A percentile compares a stretch with the other conserved stretches of the same genome.
These are phyloP conservation scores for Fusarium verticillioides DNA, from an alignment of 2,329 filamentous ascomycete genomes.

Conservation along the genomic window DNA sequence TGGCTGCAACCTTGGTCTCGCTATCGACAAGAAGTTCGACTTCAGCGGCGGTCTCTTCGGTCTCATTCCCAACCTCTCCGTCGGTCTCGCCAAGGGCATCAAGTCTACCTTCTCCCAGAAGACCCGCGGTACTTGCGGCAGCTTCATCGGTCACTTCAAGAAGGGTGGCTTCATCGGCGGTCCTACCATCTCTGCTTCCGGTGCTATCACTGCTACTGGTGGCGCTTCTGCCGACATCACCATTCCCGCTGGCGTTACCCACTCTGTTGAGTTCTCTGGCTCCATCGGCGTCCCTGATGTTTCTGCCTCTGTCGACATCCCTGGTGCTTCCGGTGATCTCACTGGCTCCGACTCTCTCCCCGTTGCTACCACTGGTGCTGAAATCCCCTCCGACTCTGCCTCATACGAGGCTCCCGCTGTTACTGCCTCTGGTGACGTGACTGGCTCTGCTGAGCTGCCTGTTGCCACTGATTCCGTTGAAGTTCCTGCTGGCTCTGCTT, in stretches of 20 bases:
- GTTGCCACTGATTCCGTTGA: neutral
- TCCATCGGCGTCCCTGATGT: neutral
- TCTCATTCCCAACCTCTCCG: constrained; percentile 54
- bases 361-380: neutral
- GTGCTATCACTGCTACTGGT: constrained; percentile 25
- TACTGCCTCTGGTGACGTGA: neutral
- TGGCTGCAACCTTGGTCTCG: constrained; percentile 37
- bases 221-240: constrained; percentile 2
- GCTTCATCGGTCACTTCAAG: constrained; percentile 31
- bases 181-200: constrained; percentile 26
- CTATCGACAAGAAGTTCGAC: constrained; percentile 34
- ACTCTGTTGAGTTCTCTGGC: constrained; percentile 15
- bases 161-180: constrained; percentile 9
- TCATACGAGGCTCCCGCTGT: neutral
- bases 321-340: constrained; percentile 5
- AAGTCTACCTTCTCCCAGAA: constrained; percentile 29
- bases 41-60: constrained; percentile 48
- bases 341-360: neutral
- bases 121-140: constrained; percentile 32
- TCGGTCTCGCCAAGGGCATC: constrained; percentile 46
- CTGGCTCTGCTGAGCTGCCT: neutral
- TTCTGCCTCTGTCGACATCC: neutral
- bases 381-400: neutral
- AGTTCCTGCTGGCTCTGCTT: neutral
- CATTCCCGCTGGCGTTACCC: constrained; percentile 16